Evolutionary conservation across 148 eudicot genomes (phyloP).

Genomic region (Rhododendron molle): DNA sequence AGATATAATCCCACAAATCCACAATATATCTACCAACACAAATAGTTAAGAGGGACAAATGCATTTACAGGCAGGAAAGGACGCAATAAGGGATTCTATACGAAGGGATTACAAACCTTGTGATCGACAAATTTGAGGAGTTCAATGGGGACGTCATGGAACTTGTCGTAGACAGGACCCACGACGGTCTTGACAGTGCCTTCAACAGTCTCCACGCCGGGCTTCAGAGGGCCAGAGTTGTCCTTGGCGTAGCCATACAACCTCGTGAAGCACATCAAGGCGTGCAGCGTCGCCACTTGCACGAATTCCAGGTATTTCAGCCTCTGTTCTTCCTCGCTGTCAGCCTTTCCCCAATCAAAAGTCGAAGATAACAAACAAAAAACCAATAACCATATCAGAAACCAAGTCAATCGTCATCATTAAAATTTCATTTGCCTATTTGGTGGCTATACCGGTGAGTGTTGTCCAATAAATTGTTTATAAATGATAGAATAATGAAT

Average conservation of each 20-base stretch:
- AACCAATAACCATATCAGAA: neutral
- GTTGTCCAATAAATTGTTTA: neutral
- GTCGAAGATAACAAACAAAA: neutral
- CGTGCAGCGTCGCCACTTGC: constrained; percentile 55
- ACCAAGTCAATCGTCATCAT: neutral
- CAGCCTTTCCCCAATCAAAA: constrained; percentile 29
- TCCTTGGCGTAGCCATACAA: constrained; percentile 81
- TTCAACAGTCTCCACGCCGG: constrained; percentile 82
- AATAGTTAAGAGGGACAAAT: neutral
- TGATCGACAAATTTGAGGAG: constrained; percentile 86
- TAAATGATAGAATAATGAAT: neutral
- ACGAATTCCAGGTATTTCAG: constrained; percentile 83
- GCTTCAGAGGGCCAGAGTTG: constrained; percentile 82
- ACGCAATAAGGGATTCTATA: neutral
- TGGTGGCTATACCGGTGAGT: neutral
- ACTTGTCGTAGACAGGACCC: constrained; percentile 78
- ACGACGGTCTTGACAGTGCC: constrained; percentile 90
- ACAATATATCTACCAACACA: neutral
- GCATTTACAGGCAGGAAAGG: neutral
- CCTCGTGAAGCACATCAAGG: constrained; percentile 57
- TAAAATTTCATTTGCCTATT: neutral
- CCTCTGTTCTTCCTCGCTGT: constrained; percentile 49
- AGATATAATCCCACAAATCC: neutral
- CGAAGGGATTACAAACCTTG: constrained; percentile 45
- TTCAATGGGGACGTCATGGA: constrained; percentile 66